Conservation (phyloP, 208 protist species). For the Blechomonas ayalai region DNA sequence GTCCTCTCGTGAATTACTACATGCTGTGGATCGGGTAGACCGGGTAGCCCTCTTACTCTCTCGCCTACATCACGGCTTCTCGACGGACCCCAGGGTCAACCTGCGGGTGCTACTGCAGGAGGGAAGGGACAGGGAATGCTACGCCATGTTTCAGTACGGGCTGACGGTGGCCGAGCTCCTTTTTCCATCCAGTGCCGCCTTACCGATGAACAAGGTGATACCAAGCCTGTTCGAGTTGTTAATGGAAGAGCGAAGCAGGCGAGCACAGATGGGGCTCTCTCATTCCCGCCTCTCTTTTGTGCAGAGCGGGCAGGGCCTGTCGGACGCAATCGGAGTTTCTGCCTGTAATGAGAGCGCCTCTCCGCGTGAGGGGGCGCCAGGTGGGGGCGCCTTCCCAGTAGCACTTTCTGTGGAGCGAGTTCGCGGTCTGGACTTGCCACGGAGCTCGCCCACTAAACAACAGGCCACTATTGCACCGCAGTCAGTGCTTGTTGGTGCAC, state of each 20-base stretch:
- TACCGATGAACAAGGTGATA: conserved; percentile 11
- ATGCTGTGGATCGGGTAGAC: conserved; percentile 3
- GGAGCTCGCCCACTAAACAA: too few relatives aligned
- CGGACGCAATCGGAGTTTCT: too few relatives aligned
- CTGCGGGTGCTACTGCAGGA: conserved; percentile 45
- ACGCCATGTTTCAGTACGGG: conserved; percentile 55
- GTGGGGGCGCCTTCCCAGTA: too few relatives aligned
- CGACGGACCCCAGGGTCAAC: conserved; percentile 20
- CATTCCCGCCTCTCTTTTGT: conserved; percentile 16
- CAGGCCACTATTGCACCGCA: too few relatives aligned
- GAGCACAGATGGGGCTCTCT: conserved; percentile 10
- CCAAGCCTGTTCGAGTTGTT: conserved; percentile 40
- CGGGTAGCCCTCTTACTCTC: conserved; percentile 2
- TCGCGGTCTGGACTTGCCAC: too few relatives aligned
- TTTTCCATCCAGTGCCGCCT: too few relatives aligned
- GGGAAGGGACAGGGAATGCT: conserved; percentile 56
- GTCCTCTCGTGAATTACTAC: too few relatives aligned
- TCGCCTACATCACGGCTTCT: conserved; percentile 38
- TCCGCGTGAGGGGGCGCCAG: too few relatives aligned
- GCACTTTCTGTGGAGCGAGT: too few relatives aligned
- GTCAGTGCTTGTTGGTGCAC: not conserved
- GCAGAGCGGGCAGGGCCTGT: too few relatives aligned
- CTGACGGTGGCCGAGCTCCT: conserved; percentile 25
- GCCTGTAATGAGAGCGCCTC: too few relatives aligned
- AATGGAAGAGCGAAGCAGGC: conserved; percentile 16